phyloP scores from a whole-genome alignment of 257 asterid species.

The Echium plantagineum region DNA sequence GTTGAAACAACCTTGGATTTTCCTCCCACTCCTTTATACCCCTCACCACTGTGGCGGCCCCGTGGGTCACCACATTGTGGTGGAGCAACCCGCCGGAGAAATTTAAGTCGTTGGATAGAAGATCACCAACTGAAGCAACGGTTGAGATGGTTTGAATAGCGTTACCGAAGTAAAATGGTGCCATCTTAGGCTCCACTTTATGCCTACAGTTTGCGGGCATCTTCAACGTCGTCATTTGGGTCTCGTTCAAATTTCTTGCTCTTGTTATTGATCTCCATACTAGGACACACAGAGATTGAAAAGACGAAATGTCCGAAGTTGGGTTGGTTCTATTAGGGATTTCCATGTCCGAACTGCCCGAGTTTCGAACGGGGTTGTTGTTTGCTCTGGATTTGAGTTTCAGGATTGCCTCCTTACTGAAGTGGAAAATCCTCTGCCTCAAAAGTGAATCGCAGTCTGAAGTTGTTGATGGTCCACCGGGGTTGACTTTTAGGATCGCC shows the following conservation, averaged over 20 bases:
- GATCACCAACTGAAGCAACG: conserved; percentile 37
- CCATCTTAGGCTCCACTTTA: conserved; percentile 58
- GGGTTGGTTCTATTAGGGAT: conserved; percentile 12
- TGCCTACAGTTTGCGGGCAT: conserved; percentile 94
- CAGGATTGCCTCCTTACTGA: conserved; percentile 59
- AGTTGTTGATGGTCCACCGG: conserved; percentile 73
- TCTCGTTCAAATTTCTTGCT: conserved; percentile 36
- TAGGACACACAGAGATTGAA: conserved; percentile 73
- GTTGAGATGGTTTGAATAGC: conserved; percentile 83
- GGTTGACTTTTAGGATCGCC: conserved; percentile 43
- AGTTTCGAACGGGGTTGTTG: conserved; percentile 17
- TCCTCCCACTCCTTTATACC: conserved; percentile 90
- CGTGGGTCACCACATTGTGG: conserved; percentile 58
- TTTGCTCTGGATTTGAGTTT: conserved; percentile 52
- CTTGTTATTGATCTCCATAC: conserved; percentile 90
- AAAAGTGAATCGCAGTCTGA: conserved; percentile 63
- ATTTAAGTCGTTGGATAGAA: conserved; percentile 37
- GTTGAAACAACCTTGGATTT: conserved; percentile 69
- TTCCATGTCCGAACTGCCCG: conserved; percentile 18
- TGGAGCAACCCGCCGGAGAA: conserved; percentile 68
- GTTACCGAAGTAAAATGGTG: conserved; percentile 75
- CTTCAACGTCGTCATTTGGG: conserved; percentile 67
- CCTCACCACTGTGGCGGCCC: conserved; percentile 46
- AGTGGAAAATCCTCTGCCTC: conserved; percentile 68
- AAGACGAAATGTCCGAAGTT: conserved; percentile 59